Percentiles rank a stretch among this genome's conserved stretches.
Evolutionary conservation across 1,284 basidiomycete species (phyloP).

Genomic region (Cryptococcus hybrid): DNA sequence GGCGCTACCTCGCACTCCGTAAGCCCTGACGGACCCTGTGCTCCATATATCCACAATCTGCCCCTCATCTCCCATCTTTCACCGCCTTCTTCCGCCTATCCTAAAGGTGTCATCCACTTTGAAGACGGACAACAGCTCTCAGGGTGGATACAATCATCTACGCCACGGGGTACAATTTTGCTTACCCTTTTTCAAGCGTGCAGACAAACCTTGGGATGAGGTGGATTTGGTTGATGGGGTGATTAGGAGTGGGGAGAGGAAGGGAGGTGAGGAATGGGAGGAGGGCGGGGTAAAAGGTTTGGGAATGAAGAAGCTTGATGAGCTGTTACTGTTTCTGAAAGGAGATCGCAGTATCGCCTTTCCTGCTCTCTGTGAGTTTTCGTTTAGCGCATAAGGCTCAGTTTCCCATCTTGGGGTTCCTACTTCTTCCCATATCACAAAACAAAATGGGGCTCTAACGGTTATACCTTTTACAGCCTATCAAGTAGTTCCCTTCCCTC

Average conservation of each 20-base stretch:
- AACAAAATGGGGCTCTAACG: background rate
- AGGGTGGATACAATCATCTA: conserved; percentile 49
- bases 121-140: conserved; percentile 18
- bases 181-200: conserved; percentile 44
- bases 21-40: conserved; percentile 35
- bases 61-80: conserved; percentile 43
- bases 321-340: conserved; percentile 44
- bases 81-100: conserved; percentile 1
- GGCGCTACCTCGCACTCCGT: conserved; percentile 8
- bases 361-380: conserved; percentile 39
- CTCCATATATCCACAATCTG: conserved; percentile 31
- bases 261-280: conserved; percentile 20
- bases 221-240: conserved; percentile 15
- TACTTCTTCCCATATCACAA: background rate
- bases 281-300: conserved; percentile 42
- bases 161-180: conserved; percentile 53
- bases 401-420: too few relatives aligned
- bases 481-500: conserved; percentile 51
- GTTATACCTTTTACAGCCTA: conserved; percentile 27
- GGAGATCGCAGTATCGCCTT: conserved; percentile 48
- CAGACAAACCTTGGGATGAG: conserved; percentile 41
- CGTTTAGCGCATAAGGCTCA: too few relatives aligned
- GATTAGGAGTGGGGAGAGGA: conserved; percentile 14
- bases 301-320: conserved; percentile 38
- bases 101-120: conserved; percentile 32